Evolutionary conservation across 306 rosid species (phyloP).

Genomic region (Cucumis melo): DNA sequence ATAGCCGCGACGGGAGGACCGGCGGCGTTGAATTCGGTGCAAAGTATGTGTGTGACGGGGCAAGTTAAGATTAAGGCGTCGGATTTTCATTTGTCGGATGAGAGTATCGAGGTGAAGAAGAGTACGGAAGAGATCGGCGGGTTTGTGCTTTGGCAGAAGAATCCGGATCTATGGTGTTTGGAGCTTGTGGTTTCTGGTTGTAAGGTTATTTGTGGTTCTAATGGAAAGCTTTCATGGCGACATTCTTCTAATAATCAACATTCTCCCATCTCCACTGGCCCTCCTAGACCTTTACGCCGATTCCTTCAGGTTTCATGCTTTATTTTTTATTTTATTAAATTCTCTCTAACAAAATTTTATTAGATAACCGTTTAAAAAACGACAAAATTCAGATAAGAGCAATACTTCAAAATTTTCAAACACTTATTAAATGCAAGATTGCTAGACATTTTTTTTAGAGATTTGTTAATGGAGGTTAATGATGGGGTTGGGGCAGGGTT

Average conservation of each 20-base stretch:
- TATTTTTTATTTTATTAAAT: too few species aligned
- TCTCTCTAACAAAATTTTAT: too few species aligned
- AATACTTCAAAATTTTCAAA: too few species aligned
- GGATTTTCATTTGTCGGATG: slow-evolving; percentile 54
- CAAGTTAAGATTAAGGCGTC: slow-evolving; percentile 64
- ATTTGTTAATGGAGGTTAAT: too few species aligned
- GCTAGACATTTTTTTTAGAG: too few species aligned
- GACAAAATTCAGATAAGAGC: too few species aligned
- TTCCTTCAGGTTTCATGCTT: slow-evolving; percentile 34
- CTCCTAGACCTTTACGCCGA: slow-evolving; percentile 87
- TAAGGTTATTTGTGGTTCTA: slow-evolving; percentile 70
- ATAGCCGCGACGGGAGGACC: slow-evolving; percentile 93
- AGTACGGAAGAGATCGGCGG: slow-evolving; percentile 55
- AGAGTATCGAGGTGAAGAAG: slow-evolving; percentile 46
- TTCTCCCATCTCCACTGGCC: slow-evolving; percentile 46
- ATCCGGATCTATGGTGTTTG: slow-evolving; percentile 77
- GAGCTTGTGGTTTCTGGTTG: slow-evolving; percentile 72
- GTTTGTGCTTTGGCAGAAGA: slow-evolving; percentile 82
- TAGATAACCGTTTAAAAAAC: too few species aligned
- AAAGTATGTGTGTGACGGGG: slow-evolving; percentile 79
- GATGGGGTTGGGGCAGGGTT: slow-evolving; percentile 31
- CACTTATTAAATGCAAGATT: too few species aligned
- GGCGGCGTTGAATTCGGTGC: slow-evolving; percentile 57
- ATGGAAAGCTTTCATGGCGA: slow-evolving; percentile 79
- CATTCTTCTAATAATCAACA: slow-evolving; percentile 83